phyloP scores from a whole-genome alignment of 169 alveolate genomes.

The Haemoproteus tartakovskyi region DNA sequence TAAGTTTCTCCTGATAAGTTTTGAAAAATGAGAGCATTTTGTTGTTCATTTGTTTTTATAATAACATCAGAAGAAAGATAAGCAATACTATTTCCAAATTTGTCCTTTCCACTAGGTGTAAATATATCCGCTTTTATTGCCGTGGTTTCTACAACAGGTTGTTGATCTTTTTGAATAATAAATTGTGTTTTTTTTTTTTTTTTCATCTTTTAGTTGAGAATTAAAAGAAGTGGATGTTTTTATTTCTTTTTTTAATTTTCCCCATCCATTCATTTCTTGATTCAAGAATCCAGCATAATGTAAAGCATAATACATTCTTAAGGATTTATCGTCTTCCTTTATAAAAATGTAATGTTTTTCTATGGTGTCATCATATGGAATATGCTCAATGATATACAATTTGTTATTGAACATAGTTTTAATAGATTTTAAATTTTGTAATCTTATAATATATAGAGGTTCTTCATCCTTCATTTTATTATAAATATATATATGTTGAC shows the following conservation, averaged over 20 bases:
- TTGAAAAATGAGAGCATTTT: slow-evolving; percentile 14
- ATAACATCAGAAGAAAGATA: slow-evolving; percentile 19
- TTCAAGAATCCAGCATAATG: slow-evolving; percentile 76
- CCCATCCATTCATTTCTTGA: slow-evolving; percentile 39
- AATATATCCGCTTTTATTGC: slow-evolving; percentile 39
- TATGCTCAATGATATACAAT: slow-evolving; percentile 34
- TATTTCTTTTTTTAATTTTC: slow-evolving; percentile 25
- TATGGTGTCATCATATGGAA: not conserved
- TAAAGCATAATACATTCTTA: slow-evolving; percentile 72
- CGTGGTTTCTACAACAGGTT: not conserved
- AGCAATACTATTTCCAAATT: slow-evolving; percentile 31
- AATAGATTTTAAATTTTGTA: slow-evolving; percentile 14
- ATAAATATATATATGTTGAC: slow-evolving; percentile 35
- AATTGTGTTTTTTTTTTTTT: not conserved
- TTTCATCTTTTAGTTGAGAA: not conserved
- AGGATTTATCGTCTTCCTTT: slow-evolving; percentile 38
- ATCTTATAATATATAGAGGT: slow-evolving; percentile 26
- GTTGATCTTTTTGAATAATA: no score
- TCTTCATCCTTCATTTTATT: slow-evolving; percentile 35
- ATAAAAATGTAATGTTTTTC: slow-evolving; percentile 59
- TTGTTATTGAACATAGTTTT: slow-evolving; percentile 14
- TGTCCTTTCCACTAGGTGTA: slow-evolving; percentile 58
- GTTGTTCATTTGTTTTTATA: slow-evolving; percentile 2
- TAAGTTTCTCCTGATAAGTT: no score
- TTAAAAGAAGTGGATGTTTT: no score